A percentile compares a stretch with the other conserved stretches of the same genome.
Evolutionary conservation across 495 filamentous ascomycete species (phyloP).

Genomic region (Acidiella bohemica): DNA sequence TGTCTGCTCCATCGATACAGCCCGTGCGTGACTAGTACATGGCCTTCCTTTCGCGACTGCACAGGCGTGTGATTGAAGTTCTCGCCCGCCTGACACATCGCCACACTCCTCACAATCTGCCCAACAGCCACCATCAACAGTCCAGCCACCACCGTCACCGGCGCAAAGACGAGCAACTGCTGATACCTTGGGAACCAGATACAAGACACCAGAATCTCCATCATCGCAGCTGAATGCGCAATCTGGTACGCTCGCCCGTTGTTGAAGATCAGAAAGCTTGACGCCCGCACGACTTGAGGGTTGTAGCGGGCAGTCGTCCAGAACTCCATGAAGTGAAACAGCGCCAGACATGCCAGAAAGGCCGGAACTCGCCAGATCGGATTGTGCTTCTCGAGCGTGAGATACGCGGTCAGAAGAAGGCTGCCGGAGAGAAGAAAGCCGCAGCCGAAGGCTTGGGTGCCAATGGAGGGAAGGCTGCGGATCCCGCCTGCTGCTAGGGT

Average conservation of each 20-base stretch:
- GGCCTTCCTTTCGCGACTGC: conserved; percentile 46
- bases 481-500: conserved; percentile 19
- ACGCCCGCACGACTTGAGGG: conserved; percentile 51
- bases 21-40: conserved; percentile 67
- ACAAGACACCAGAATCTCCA: conserved; percentile 54
- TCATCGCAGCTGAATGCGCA: conserved; percentile 58
- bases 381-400: conserved; percentile 29
- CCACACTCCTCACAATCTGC: conserved; percentile 56
- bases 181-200: conserved; percentile 23
- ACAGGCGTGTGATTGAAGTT: conserved; percentile 90
- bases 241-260: conserved; percentile 79
- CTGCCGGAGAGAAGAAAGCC: conserved; percentile 37
- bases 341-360: conserved; percentile 59
- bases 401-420: conserved; percentile 29
- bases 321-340: conserved; percentile 96
- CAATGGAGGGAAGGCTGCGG: conserved; percentile 61
- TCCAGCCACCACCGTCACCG: conserved; percentile 34
- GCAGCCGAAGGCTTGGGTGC: conserved; percentile 53
- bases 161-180: conserved; percentile 26
- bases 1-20: conserved; percentile 55
- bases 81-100: conserved; percentile 78
- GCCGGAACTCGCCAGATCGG: conserved; percentile 71
- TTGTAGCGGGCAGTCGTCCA: conserved; percentile 77
- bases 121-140: conserved; percentile 52
- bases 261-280: conserved; percentile 68